These are phyloP conservation scores for Microstegium vimineum DNA, from an alignment of 176 grass and related monocot species.

Conservation along the genomic window DNA sequence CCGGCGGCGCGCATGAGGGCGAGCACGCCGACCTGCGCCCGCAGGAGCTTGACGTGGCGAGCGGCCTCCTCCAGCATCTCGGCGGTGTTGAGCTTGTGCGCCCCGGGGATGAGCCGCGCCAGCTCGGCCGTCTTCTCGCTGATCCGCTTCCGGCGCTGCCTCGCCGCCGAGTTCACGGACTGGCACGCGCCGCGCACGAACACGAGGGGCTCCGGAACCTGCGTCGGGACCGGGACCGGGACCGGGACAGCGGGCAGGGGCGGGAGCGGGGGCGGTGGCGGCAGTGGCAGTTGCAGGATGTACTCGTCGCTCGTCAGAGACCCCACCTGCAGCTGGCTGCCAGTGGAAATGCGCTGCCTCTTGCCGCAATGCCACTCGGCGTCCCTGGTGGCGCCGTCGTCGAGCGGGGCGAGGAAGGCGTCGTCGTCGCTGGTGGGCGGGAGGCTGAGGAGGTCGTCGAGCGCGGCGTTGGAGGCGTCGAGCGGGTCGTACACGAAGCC, in stretches of 20 bases:
- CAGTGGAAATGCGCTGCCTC: not conserved
- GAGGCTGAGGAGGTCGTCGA: slow-evolving; percentile 43
- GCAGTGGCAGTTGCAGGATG: not conserved
- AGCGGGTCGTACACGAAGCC: slow-evolving; percentile 57
- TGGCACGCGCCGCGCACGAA: slow-evolving; percentile 11
- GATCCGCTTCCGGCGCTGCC: slow-evolving; percentile 71
- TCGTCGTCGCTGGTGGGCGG: not conserved
- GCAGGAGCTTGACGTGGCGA: slow-evolving; percentile 68
- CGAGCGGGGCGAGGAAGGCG: not conserved
- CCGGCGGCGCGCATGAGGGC: slow-evolving; percentile 36
- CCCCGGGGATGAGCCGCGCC: slow-evolving; percentile 63
- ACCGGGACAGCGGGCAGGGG: not conserved
- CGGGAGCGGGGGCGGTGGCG: too few relatives aligned
- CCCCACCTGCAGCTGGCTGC: not conserved
- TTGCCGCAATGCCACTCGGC: slow-evolving; percentile 14
- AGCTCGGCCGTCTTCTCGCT: slow-evolving; percentile 77
- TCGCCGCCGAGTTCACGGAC: slow-evolving; percentile 42
- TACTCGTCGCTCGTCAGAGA: not conserved
- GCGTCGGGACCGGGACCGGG: not conserved
- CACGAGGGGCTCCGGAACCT: not conserved
- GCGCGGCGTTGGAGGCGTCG: slow-evolving; percentile 2
- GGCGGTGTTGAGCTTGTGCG: slow-evolving; percentile 62
- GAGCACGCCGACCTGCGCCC: slow-evolving; percentile 75
- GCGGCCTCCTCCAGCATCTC: slow-evolving; percentile 66
- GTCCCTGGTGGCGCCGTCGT: not conserved